Percentiles rank a stretch among this genome's conserved stretches.
These are phyloP conservation scores for Mikania micrantha DNA, from an alignment of 129 eudicot genomes.

Conservation along the genomic window DNA sequence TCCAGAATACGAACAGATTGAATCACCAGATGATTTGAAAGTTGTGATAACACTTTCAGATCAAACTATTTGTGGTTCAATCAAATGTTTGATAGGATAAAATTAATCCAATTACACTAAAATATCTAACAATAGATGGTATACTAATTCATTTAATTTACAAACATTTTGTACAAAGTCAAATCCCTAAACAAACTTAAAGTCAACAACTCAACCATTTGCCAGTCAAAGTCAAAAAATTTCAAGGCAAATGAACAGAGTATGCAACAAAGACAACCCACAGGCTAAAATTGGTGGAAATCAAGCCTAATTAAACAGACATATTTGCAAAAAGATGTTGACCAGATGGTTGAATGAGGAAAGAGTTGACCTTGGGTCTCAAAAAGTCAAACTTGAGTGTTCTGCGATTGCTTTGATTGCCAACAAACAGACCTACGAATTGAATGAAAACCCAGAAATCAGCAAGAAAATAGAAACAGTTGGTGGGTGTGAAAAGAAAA, in stretches of 20 bases:
- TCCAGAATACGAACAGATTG: too few relatives aligned
- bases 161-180: not conserved
- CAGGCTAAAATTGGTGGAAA: too few relatives aligned
- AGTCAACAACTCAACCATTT: not conserved
- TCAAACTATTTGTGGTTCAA: too few relatives aligned
- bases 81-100: too few relatives aligned
- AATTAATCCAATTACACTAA: too few relatives aligned
- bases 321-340: not conserved
- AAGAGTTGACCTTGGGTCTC: slow-evolving; percentile 34
- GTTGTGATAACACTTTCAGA: too few relatives aligned
- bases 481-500: not conserved
- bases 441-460: not conserved
- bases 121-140: too few relatives aligned
- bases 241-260: not conserved
- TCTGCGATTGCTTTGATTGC: slow-evolving; percentile 23
- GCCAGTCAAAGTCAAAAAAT: not conserved
- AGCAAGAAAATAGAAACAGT: not conserved
- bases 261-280: too few relatives aligned
- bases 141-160: not conserved
- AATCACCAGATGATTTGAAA: too few relatives aligned
- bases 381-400: slow-evolving; percentile 28
- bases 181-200: not conserved
- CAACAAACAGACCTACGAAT: slow-evolving; percentile 22
- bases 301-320: not conserved
- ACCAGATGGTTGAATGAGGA: not conserved